Evolutionary conservation across 73 alveolate genomes (phyloP).

Genomic region (Halteria grandinella): DNA sequence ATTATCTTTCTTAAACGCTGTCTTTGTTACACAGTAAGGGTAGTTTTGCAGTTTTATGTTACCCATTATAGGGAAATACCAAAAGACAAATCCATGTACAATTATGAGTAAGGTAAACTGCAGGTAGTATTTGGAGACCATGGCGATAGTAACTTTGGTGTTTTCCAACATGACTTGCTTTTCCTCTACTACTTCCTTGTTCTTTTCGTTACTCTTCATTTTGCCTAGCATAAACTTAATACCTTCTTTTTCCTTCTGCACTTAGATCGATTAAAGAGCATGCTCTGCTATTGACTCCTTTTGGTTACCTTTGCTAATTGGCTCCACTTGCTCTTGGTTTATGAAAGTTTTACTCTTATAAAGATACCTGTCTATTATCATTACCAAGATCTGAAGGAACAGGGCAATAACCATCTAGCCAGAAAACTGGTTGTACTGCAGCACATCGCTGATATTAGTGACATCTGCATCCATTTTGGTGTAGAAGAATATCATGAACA

Average conservation of each 20-base stretch:
- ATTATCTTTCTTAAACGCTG: conserved; percentile 4
- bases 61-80: conserved; percentile 29
- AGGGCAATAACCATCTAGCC: conserved; percentile 80
- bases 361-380: conserved; percentile 73
- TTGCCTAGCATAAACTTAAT: no score
- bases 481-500: conserved; percentile 87
- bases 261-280: no score
- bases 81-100: conserved; percentile 28
- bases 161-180: no score
- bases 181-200: no score
- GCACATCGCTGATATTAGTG: conserved; percentile 58
- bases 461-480: conserved; percentile 89
- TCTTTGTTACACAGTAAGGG: conserved; percentile 21
- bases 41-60: conserved; percentile 24
- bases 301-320: no score
- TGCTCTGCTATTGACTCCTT: no score
- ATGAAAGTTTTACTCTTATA: conserved; percentile 50
- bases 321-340: no score
- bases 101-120: conserved; percentile 33
- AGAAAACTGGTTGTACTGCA: conserved; percentile 66
- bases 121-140: conserved; percentile 18
- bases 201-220: no score
- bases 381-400: conserved; percentile 64
- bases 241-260: no score
- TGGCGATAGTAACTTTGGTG: conserved; percentile 29